Base-by-base conservation (phyloP, 1,284 basidiomycete genomes). In the Ustilago lituana region DNA sequence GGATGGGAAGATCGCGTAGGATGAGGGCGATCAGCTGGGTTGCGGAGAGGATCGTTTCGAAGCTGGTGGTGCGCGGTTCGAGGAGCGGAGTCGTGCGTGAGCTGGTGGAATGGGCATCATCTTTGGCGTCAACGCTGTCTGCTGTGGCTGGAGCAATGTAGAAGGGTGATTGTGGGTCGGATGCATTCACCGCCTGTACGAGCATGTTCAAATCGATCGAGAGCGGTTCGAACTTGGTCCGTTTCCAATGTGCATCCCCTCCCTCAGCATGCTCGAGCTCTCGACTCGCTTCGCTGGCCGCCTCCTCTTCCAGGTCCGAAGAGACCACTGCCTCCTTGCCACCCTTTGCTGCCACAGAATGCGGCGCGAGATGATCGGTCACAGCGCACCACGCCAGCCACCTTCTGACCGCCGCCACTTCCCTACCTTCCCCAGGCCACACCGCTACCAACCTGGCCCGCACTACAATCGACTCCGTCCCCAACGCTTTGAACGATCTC, bases 371-470 rank as follows among this genome's bases (percentile, higher is more conserved):
- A 38, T 65, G 55, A 41, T 65, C 46, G 14, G 62, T 65, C 20
- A 69, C 19, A 8, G 43, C 52, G 2, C 43, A 23, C 60, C 60
- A 69, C 7, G 56, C 56, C 15, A 69, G 20, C 56, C 60, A 69
- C 35, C 52, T 20, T 14, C 45, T 32, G 5, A 69, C 31, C 7
- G 44, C 56, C 17, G 19, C 39, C 2, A 52, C 17, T 15, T 52
- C 38, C 22, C 12, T 20, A 1, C 43, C 43, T 7, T 53, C 44
- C 1, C 54, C 65, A 6, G 66, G 61, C 4, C 60, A 27, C 11
- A 37, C 46, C 1, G 24, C 17, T 19, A 69, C 53, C 27, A 69
- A 10, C 24, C 65, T 43, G 19, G 59, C 41, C 2, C 54, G 39
- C 9, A 62, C 39, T 17, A 19, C 59, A 10, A 68, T 20, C 23